Base-by-base conservation (phyloP, 1,139 yeast genomes). In the Pichia sp. region DNA sequence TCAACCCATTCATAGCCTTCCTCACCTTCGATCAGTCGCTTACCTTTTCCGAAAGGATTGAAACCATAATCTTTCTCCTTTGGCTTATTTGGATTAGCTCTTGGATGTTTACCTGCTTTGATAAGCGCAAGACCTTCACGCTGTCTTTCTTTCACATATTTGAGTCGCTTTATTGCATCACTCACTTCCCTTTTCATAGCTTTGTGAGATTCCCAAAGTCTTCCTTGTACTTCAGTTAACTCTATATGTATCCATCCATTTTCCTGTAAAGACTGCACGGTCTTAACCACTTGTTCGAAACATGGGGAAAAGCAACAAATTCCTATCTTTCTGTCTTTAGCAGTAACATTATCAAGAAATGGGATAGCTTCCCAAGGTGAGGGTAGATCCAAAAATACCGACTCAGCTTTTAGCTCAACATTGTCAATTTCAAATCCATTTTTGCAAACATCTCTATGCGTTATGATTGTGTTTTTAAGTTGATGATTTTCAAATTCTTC, bases 361-460 rank as follows among this genome's bases (percentile, higher is more conserved):
- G 89, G 88, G 43, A 93, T 82, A 10, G 98, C 98, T 22, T 79
- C 79, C 97, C 98, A 91, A 4, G 99, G 98, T 5, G 96, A 81
- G 1, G 99, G 99, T 39, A 93, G 71, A 59, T 93, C 99, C 50
- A 93, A 70, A 55, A 93, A 93, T 0, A 91, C 77, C 2, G 81
- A 79, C 42, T 81, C 79, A 0, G 85, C 94, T 30, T 71, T 61
- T 9, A 80, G 54, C 3, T 55, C 54, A 1, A 60, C 57, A 22
- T 54, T 58, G 2, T 61, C 66, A 15, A 85, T 66, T 26, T 67
- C 72, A 59, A 93, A 93, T 1, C 98, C 98, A 49, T 79, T 76
- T 43, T 75, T 71, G 61, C 98, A 91, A 14, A 93, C 98, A 61
- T 93, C 97, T 52, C 98, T 70, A 59, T 88, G 96, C 4, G 94